These are phyloP conservation scores for Aphanomyces stellatus DNA, from an alignment of 352 stramenopile species.

Conservation along the genomic window DNA sequence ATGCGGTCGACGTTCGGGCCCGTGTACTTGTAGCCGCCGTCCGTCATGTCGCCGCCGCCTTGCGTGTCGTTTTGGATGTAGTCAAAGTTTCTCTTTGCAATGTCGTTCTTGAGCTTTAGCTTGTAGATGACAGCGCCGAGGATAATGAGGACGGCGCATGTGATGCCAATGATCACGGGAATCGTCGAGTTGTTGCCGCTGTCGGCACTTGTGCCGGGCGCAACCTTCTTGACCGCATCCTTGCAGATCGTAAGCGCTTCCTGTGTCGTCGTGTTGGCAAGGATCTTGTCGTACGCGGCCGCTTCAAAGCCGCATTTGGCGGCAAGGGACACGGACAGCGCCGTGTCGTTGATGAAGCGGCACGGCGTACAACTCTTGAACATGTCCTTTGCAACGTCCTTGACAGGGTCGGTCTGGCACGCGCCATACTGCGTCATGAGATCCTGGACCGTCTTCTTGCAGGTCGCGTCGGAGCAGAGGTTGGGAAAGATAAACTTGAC, in stretches of 20 bases:
- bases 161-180: conserved; percentile 15
- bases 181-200: conserved; percentile 9
- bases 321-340: not conserved
- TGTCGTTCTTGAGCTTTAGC: conserved; percentile 19
- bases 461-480: not conserved
- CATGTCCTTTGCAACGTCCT: not conserved
- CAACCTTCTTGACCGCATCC: too few species aligned
- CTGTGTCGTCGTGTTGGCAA: too few species aligned
- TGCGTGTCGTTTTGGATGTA: conserved; percentile 12
- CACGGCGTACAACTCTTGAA: conserved; percentile 2
- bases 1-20: conserved; percentile 21
- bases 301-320: not conserved
- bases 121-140: conserved; percentile 20
- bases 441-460: not conserved
- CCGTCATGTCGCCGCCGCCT: not conserved
- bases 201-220: not conserved
- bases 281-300: too few species aligned
- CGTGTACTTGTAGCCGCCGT: not conserved
- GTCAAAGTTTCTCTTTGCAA: conserved; percentile 19
- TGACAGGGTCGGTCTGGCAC: not conserved
- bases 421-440: not conserved
- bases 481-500: conserved; percentile 10
- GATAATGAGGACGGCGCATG: conserved; percentile 3
- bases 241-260: too few species aligned
- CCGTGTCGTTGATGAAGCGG: conserved; percentile 6